phyloP scores from a whole-genome alignment of 306 rosid species.

The Purshia tridentata region DNA sequence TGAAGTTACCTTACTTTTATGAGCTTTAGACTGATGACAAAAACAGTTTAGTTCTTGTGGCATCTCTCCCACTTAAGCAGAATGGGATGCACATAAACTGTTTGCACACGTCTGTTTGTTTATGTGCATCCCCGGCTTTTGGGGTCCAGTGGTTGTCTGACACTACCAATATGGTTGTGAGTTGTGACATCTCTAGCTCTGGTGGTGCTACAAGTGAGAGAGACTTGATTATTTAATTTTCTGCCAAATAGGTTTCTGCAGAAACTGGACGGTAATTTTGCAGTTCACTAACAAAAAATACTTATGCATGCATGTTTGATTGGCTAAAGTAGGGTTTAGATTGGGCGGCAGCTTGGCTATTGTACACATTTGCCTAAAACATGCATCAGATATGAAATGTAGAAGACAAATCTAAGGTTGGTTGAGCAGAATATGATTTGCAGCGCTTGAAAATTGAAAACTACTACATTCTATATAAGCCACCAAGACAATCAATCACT shows the following conservation, averaged over 20 bases:
- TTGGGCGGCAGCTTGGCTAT: slow-evolving; percentile 29
- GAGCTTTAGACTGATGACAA: slow-evolving; percentile 10
- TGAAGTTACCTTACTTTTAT: slow-evolving; percentile 18
- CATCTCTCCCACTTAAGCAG: background rate
- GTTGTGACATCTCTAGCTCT: background rate
- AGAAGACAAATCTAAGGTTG: background rate
- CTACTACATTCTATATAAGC: background rate
- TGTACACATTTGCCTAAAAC: slow-evolving; percentile 15
- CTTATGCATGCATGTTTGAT: background rate
- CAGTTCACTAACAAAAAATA: background rate
- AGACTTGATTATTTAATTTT: background rate
- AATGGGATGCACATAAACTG: no score
- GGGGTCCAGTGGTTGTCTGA: no score
- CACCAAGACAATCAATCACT: background rate
- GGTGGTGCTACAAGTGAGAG: background rate
- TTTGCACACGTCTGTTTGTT: no score
- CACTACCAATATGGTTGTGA: no score
- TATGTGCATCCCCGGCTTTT: no score
- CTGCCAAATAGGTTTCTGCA: background rate
- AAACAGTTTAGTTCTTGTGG: background rate
- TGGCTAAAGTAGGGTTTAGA: background rate
- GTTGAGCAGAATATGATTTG: slow-evolving; percentile 2
- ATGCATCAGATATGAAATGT: slow-evolving; percentile 2
- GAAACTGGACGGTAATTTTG: background rate
- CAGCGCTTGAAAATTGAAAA: slow-evolving; percentile 5